Evolutionary conservation across 352 stramenopile species (phyloP).

Genomic region (Globisporangium cystogenes): DNA sequence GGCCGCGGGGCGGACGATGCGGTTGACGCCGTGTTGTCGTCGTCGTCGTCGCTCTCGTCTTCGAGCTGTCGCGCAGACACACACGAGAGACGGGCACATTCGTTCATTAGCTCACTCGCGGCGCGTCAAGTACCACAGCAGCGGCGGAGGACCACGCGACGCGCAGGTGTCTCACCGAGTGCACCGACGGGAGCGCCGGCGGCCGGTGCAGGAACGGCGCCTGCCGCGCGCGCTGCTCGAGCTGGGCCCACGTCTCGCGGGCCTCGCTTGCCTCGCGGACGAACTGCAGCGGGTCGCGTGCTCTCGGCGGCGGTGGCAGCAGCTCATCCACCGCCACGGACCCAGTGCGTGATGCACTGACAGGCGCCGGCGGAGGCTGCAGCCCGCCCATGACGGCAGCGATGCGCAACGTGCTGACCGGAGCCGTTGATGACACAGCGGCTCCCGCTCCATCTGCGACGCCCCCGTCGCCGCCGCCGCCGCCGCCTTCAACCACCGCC

Average conservation of each 20-base stretch:
- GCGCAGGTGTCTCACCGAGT: constrained; percentile 6
- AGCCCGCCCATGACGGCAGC: background rate
- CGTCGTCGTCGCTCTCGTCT: constrained; percentile 1
- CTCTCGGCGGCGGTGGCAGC: background rate
- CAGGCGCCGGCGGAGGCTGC: background rate
- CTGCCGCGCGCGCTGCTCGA: constrained; percentile 46
- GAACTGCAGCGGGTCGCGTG: constrained; percentile 18
- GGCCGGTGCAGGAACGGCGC: constrained; percentile 44
- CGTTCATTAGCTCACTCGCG: background rate
- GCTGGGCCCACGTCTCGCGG: constrained; percentile 54
- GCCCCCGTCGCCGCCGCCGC: background rate
- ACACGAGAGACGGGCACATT: background rate
- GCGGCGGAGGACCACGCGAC: constrained; percentile 11
- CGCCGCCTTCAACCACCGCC: background rate
- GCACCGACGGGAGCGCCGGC: constrained; percentile 44
- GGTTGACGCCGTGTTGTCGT: background rate
- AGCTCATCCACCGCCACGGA: background rate
- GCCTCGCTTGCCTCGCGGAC: constrained; percentile 32
- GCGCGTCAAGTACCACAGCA: background rate
- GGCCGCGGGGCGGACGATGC: constrained; percentile 1
- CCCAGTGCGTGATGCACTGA: background rate
- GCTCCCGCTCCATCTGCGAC: background rate
- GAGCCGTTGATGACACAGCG: background rate
- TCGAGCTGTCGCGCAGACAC: background rate
- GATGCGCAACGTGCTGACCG: background rate